phyloP scores from a whole-genome alignment of 2,329 filamentous ascomycete genomes.

The Trichoderma sp. region DNA sequence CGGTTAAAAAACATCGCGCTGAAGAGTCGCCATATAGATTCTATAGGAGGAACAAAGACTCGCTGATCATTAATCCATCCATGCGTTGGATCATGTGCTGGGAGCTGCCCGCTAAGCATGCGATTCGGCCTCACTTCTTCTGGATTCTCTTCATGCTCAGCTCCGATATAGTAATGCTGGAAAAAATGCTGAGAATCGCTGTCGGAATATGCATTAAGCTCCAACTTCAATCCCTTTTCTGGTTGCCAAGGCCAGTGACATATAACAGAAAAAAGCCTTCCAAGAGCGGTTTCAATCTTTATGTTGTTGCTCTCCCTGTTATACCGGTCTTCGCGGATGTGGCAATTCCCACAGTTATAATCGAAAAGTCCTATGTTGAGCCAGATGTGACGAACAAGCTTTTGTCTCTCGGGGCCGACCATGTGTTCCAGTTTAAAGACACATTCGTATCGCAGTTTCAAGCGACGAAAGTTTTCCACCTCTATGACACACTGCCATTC shows the following conservation, averaged over 20 bases:
- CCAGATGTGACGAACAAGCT: background rate
- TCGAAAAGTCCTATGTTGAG: background rate
- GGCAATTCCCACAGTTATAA: background rate
- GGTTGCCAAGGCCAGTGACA: background rate
- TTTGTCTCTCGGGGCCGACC: background rate
- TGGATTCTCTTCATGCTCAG: background rate
- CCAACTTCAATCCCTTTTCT: background rate
- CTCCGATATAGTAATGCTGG: background rate
- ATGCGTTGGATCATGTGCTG: background rate
- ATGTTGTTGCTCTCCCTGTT: background rate
- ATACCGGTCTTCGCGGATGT: background rate
- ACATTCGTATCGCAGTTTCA: background rate
- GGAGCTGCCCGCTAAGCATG: background rate
- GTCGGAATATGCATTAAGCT: background rate
- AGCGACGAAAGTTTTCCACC: background rate
- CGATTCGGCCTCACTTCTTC: background rate
- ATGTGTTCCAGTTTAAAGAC: background rate
- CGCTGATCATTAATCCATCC: background rate
- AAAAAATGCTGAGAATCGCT: background rate
- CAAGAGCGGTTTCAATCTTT: background rate
- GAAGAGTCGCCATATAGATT: background rate
- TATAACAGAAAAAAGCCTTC: background rate
- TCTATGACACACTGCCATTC: background rate
- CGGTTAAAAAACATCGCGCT: background rate
- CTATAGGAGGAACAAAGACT: background rate